Evolutionary conservation across 31 red algal species (phyloP), one percentile per base, ranked within the genome.

Genomic region (Bonnemaisonia californica): DNA sequence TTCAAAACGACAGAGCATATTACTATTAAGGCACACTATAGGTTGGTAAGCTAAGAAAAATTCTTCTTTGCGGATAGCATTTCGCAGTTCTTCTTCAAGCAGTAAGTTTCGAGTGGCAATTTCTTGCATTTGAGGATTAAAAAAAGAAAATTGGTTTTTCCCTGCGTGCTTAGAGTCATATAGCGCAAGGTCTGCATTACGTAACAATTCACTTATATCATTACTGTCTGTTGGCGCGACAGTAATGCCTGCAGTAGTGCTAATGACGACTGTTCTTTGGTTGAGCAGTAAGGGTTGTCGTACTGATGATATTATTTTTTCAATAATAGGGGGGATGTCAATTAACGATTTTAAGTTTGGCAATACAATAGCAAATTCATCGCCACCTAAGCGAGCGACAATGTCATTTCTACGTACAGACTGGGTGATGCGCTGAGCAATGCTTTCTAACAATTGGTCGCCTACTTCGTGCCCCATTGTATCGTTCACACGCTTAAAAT

Each of bases 381-480:
- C 76, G 34, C 76, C 76, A 19, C 76, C 76, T 4, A 80, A 13
- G 32, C 76, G 76, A 29, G 62, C 62, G 18, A 59, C 47, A 5
- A 62, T 36, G 27, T 59, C 47, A 22, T 23, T 11, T 71, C 7
- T 12, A 11, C 27, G 42, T 7, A 71, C 66, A 11, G 31, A 9
- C 28, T 4, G 8, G 5, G 19, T 11, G 9, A 71, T 13, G 4
- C 66, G 66, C 31, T 38, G 23, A 11, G 23, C 33, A n/a, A 71
- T 23, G 28, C 9, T 5, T 33, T 32, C 9, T 23, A 71, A 32
- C 66, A 71, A 13, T 8, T 38, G 32, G 31, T 71, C 66, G 7
- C 66, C 66, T 7, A 23, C 11, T 12, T 23, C 11, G 31, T 36
- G 30, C 9, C 66, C 66, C 30, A 71, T 13, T 35, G 32, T 12